These are phyloP conservation scores for Biancaea sappan DNA, from an alignment of 306 rosid genomes.

Conservation along the genomic window DNA sequence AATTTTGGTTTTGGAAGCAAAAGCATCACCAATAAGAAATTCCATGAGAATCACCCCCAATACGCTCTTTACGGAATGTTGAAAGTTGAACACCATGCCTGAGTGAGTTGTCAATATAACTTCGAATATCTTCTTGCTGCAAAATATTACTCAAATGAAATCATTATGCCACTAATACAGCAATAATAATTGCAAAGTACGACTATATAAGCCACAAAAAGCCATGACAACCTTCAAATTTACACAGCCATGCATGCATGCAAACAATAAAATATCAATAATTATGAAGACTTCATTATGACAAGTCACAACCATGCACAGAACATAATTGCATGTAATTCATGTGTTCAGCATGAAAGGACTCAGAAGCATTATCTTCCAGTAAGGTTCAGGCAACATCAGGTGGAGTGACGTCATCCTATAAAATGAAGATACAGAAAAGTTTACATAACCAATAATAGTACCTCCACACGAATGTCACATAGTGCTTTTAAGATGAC, in stretches of 20 bases:
- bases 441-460: conserved; percentile 17
- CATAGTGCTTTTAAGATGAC: conserved; percentile 96
- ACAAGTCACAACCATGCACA: not conserved
- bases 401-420: conserved; percentile 20
- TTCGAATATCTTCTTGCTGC: conserved; percentile 98
- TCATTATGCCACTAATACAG: conserved; percentile 29
- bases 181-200: conserved; percentile 20
- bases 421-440: conserved; percentile 20
- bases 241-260: not conserved
- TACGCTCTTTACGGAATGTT: conserved; percentile 94
- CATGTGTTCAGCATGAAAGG: conserved; percentile 10
- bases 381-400: conserved; percentile 30
- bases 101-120: conserved; percentile 84
- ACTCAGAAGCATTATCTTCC: conserved; percentile 15
- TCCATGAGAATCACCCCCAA: conserved; percentile 96
- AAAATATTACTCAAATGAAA: conserved; percentile 46
- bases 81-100: conserved; percentile 85
- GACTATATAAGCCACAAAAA: conserved; percentile 26
- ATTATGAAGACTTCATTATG: not conserved
- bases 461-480: conserved; percentile 99
- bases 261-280: not conserved
- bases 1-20: conserved; percentile 27
- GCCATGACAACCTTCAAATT: conserved; percentile 10
- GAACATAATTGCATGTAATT: conserved; percentile 5
- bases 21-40: conserved; percentile 83